Conservation (phyloP, 108 stramenopile genomes). For the Nitzschia inconspicua region DNA sequence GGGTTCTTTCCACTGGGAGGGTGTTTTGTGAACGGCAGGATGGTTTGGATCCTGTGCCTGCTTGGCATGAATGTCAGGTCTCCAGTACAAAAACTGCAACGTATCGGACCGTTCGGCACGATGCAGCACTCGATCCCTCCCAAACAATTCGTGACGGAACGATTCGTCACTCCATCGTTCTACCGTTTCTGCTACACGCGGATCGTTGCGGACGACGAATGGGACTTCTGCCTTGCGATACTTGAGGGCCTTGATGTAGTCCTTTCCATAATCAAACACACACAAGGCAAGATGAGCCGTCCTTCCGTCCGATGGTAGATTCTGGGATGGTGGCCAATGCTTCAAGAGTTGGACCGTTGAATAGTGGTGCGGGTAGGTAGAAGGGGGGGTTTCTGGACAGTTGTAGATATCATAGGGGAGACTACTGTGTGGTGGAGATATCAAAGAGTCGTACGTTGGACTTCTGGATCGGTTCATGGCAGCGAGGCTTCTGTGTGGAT, state of each 20-base stretch:
- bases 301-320: neutral
- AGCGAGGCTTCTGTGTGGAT: constrained; percentile 33
- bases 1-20: constrained; percentile 20
- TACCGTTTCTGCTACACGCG: constrained; percentile 71
- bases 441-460: neutral
- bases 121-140: constrained; percentile 29
- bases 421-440: neutral
- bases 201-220: constrained; percentile 94
- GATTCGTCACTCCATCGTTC: constrained; percentile 82
- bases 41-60: neutral
- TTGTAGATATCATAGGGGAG: constrained; percentile 69
- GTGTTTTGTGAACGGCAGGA: neutral
- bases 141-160: constrained; percentile 78
- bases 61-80: constrained; percentile 7
- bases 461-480: constrained; percentile 11
- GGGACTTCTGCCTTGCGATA: constrained; percentile 92
- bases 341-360: constrained; percentile 47
- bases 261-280: constrained; percentile 80
- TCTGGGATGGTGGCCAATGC: constrained; percentile 46
- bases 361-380: constrained; percentile 71
- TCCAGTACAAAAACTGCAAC: constrained; percentile 98
- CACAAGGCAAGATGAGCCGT: constrained; percentile 64
- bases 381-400: constrained; percentile 75
- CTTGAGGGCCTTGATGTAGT: constrained; percentile 72
- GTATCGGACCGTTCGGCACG: constrained; percentile 75